These are phyloP conservation scores for Ogataea trehaloabstinens DNA, from an alignment of 805 yeast genomes.

Conservation along the genomic window DNA sequence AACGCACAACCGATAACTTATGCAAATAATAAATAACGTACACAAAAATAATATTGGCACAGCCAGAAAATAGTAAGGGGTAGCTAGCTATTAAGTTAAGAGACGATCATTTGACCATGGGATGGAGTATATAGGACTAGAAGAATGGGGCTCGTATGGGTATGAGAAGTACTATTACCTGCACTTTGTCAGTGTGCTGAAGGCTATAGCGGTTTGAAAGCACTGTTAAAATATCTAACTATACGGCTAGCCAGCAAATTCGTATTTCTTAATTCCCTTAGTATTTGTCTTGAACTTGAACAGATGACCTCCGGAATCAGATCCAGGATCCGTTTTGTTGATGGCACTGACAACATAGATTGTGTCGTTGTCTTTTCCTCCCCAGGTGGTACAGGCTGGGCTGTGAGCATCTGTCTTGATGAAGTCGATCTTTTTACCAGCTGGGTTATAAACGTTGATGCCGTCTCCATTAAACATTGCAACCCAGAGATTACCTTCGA, in stretches of 20 bases:
- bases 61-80: background rate
- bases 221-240: background rate
- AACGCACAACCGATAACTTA: background rate
- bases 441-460: slow-evolving; percentile 22
- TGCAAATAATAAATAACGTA: background rate
- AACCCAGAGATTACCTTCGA: slow-evolving; percentile 18
- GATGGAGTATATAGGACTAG: background rate
- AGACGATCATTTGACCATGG: background rate
- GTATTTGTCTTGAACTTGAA: slow-evolving; percentile 25
- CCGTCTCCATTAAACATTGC: slow-evolving; percentile 23
- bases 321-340: slow-evolving; percentile 5
- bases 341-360: slow-evolving; percentile 28
- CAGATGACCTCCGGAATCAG: slow-evolving; percentile 33
- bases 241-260: slow-evolving; percentile 23
- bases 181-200: background rate
- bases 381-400: slow-evolving; percentile 36
- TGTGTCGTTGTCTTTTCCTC: slow-evolving; percentile 28
- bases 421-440: slow-evolving; percentile 26
- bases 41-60: background rate
- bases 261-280: slow-evolving; percentile 28
- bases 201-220: background rate
- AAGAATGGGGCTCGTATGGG: background rate
- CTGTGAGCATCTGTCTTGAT: slow-evolving; percentile 20
- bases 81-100: background rate
- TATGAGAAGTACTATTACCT: background rate